Percentiles rank a stretch among this genome's conserved stretches.
These are phyloP conservation scores for Emmonsia crescens DNA, from an alignment of 2,329 filamentous ascomycete genomes.

Conservation along the genomic window DNA sequence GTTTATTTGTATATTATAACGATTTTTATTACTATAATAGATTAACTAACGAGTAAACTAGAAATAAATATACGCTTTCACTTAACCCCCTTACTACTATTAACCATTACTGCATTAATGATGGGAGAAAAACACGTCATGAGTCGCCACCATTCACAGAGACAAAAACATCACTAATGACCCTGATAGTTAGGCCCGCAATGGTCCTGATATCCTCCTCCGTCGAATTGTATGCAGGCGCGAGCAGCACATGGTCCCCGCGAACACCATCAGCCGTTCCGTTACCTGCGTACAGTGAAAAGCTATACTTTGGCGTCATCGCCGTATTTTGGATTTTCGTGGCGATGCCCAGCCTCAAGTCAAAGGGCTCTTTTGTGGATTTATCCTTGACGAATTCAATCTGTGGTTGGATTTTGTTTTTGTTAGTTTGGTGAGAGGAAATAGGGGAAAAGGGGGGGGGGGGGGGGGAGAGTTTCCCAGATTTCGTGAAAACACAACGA, in stretches of 20 bases:
- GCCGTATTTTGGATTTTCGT: conserved; percentile 43
- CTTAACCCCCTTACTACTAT: no score
- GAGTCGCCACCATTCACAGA: background rate
- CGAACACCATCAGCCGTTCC: conserved; percentile 49
- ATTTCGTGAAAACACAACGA: no score
- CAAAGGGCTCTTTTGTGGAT: conserved; percentile 44
- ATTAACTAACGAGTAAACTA: no score
- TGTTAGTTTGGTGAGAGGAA: background rate
- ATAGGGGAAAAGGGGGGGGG: background rate
- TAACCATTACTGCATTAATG: background rate
- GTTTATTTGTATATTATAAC: no score
- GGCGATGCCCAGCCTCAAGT: conserved; percentile 35
- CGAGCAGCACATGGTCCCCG: conserved; percentile 60
- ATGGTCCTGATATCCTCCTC: conserved; percentile 46
- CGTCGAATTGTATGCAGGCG: conserved; percentile 57
- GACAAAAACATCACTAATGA: conserved; percentile 43
- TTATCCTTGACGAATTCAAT: conserved; percentile 51
- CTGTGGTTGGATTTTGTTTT: conserved; percentile 10
- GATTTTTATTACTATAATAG: no score
- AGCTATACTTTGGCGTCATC: conserved; percentile 32
- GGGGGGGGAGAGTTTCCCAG: no score
- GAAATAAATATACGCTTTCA: no score
- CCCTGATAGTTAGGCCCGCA: conserved; percentile 39
- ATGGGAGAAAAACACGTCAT: background rate
- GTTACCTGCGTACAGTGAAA: conserved; percentile 53